These are phyloP conservation scores for Aspergillus bertholletiae DNA, from an alignment of 495 filamentous ascomycete species.

Conservation along the genomic window DNA sequence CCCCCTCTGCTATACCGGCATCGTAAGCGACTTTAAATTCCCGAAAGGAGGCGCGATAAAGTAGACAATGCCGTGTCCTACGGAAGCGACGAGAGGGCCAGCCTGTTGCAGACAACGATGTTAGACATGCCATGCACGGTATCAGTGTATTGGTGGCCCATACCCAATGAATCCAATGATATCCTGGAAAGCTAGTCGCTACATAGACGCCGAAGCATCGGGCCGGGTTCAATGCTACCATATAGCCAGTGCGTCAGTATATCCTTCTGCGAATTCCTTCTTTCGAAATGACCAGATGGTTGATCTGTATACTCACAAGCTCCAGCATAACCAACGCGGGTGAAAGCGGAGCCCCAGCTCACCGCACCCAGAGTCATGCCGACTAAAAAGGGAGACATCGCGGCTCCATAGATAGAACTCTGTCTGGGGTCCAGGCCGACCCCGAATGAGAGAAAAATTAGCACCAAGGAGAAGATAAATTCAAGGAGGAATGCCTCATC, in stretches of 20 bases:
- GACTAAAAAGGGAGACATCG: conserved; percentile 48
- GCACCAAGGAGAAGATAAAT: conserved; percentile 31
- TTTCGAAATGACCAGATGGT: too few species aligned
- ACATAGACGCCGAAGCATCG: conserved; percentile 30
- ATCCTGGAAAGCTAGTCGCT: conserved; percentile 24
- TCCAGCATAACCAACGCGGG: conserved; percentile 40
- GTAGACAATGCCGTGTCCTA: conserved; percentile 24
- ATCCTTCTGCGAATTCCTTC: too few species aligned
- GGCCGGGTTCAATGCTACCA: conserved; percentile 26
- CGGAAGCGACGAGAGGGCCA: conserved; percentile 18
- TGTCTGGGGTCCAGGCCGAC: conserved; percentile 55
- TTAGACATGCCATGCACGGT: neutral
- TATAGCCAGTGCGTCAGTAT: too few species aligned
- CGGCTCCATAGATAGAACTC: conserved; percentile 43
- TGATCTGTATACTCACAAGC: conserved; percentile 17
- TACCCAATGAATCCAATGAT: conserved; percentile 36
- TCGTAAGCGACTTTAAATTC: too few species aligned
- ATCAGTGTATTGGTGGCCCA: neutral
- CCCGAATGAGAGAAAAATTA: conserved; percentile 42
- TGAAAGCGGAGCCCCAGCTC: conserved; percentile 40
- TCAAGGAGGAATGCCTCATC: conserved; percentile 42
- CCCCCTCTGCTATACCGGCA: too few species aligned
- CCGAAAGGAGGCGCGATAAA: conserved; percentile 22
- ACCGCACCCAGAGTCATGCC: conserved; percentile 45
- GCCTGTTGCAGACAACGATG: conserved; percentile 11